Percentiles rank a stretch among this genome's conserved stretches.
Evolutionary conservation across 148 eudicot species (phyloP).

Genomic region (Rhododendron griersonianum): DNA sequence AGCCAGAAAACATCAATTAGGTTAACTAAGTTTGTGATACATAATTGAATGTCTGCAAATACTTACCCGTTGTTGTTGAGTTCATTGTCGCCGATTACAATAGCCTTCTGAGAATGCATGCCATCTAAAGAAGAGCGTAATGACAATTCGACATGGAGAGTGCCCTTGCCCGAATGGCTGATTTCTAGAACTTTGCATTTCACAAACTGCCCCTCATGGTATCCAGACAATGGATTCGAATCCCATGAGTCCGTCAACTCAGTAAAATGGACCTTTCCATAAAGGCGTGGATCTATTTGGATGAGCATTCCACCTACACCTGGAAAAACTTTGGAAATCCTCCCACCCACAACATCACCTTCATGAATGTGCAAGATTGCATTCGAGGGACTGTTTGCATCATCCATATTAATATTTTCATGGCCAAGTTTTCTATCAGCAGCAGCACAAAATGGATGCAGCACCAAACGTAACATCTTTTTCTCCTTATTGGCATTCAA

Average conservation of each 20-base stretch:
- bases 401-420: slow-evolving; percentile 15
- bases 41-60: not conserved
- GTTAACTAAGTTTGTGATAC: not conserved
- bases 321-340: slow-evolving; percentile 73
- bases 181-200: slow-evolving; percentile 76
- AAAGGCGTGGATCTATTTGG: slow-evolving; percentile 74
- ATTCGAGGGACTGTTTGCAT: slow-evolving; percentile 15
- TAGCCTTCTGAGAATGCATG: slow-evolving; percentile 14
- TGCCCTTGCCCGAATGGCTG: slow-evolving; percentile 48
- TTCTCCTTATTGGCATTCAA: slow-evolving; percentile 54
- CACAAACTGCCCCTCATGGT: slow-evolving; percentile 79
- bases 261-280: slow-evolving; percentile 88
- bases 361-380: slow-evolving; percentile 45
- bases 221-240: slow-evolving; percentile 63
- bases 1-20: not conserved
- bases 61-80: slow-evolving; percentile 23
- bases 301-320: slow-evolving; percentile 87
- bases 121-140: slow-evolving; percentile 41
- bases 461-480: slow-evolving; percentile 55
- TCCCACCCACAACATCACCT: slow-evolving; percentile 73
- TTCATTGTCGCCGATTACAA: not conserved
- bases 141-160: slow-evolving; percentile 79
- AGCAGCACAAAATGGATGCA: slow-evolving; percentile 37
- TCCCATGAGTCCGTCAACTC: slow-evolving; percentile 61
- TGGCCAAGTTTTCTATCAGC: slow-evolving; percentile 16